Conservation (phyloP, 768 basidiomycete genomes). For the Coprinopsis marcescibilis region DNA sequence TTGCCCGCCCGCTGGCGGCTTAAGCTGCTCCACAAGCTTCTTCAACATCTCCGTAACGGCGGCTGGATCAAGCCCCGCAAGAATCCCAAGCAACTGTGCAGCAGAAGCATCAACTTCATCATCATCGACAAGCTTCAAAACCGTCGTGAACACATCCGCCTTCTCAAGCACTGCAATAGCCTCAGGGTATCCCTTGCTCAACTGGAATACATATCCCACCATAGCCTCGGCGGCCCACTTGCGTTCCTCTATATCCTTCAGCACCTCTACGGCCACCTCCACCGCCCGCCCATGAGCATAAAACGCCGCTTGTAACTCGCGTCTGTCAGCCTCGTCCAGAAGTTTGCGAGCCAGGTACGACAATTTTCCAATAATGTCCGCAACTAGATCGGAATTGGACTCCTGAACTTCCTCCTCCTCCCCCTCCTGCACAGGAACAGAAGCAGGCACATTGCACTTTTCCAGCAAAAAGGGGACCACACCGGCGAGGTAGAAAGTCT, state of each 20-base stretch:
- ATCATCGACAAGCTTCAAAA: conserved; percentile 14
- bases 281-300: conserved; percentile 5
- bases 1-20: conserved; percentile 1
- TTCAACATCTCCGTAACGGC: conserved; percentile 9
- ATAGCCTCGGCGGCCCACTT: conserved; percentile 7
- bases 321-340: neutral
- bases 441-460: neutral
- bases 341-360: neutral
- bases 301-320: conserved; percentile 9
- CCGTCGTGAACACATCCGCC: conserved; percentile 2
- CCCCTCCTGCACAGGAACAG: neutral
- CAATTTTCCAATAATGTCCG: neutral
- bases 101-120: conserved; percentile 6
- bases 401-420: neutral
- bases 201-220: conserved; percentile 2
- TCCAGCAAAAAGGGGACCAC: neutral
- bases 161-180: conserved; percentile 9
- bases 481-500: conserved; percentile 13
- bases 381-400: neutral
- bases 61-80: conserved; percentile 7
- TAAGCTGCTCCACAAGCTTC: conserved; percentile 7
- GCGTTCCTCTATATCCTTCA: neutral
- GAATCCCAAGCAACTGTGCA: conserved; percentile 11
- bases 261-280: neutral
- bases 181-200: conserved; percentile 12